phyloP scores from a whole-genome alignment of 2,329 filamentous ascomycete species.

The Nothophaeocryptopus gaeumannii region DNA sequence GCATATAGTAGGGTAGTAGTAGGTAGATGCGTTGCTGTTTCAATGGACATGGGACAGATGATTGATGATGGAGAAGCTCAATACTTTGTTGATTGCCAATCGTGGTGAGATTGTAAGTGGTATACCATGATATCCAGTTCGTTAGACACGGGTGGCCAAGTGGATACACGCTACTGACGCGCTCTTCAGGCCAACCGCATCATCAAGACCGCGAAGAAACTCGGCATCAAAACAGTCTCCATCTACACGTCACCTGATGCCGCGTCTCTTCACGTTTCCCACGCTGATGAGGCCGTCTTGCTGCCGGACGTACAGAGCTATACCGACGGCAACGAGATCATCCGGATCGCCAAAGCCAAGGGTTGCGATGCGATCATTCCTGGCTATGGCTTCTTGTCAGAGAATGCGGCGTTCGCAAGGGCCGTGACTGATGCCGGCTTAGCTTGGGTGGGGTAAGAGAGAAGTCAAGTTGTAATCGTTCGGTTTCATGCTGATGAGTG shows the following conservation, averaged over 20 bases:
- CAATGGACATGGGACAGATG: too few relatives aligned
- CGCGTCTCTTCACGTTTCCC: slow-evolving; percentile 52
- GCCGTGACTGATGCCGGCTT: slow-evolving; percentile 54
- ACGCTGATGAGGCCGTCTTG: slow-evolving; percentile 54
- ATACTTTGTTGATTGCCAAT: slow-evolving; percentile 57
- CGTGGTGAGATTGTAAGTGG: slow-evolving; percentile 52
- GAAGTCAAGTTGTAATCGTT: slow-evolving; percentile 41
- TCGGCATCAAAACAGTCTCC: slow-evolving; percentile 53
- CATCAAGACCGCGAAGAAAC: slow-evolving; percentile 49
- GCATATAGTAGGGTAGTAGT: neutral
- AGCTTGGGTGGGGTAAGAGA: slow-evolving; percentile 57
- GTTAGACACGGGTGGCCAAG: neutral
- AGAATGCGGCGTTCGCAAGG: slow-evolving; percentile 61
- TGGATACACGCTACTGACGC: neutral
- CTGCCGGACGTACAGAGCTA: slow-evolving; percentile 52
- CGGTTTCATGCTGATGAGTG: neutral
- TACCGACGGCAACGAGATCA: slow-evolving; percentile 47
- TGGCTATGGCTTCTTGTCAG: slow-evolving; percentile 65
- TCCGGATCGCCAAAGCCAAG: slow-evolving; percentile 52
- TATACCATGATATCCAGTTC: too few relatives aligned
- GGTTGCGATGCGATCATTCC: slow-evolving; percentile 60
- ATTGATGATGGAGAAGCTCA: slow-evolving; percentile 43
- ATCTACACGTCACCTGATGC: slow-evolving; percentile 59
- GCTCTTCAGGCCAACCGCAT: slow-evolving; percentile 42
- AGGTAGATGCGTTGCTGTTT: neutral